Conservation (phyloP, 306 rosid genomes). For the Herpetospermum pedunculosum region DNA sequence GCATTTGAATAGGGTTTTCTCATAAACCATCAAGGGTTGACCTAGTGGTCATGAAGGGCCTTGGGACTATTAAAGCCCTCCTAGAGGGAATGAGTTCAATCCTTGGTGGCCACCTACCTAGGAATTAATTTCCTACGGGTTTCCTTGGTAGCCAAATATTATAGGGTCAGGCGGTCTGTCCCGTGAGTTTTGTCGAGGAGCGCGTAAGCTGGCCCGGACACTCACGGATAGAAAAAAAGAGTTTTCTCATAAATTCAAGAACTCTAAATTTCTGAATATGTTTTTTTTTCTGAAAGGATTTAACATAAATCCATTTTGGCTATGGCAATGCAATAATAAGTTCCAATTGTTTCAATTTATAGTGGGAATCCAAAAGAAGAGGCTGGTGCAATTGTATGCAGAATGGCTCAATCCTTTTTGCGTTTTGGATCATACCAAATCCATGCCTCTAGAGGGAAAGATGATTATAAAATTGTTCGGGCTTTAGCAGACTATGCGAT, state of each 20-base stretch:
- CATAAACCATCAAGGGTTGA: too few species aligned
- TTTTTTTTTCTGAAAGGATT: background rate
- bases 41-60: too few species aligned
- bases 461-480: conserved; percentile 65
- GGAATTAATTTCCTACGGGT: too few species aligned
- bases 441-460: conserved; percentile 74
- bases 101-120: too few species aligned
- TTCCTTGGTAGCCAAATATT: too few species aligned
- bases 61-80: too few species aligned
- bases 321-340: background rate
- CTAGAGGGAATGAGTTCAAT: too few species aligned
- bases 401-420: conserved; percentile 82
- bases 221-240: too few species aligned
- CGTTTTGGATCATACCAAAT: conserved; percentile 97
- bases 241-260: background rate
- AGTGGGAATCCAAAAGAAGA: conserved; percentile 96
- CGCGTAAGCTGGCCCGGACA: too few species aligned
- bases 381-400: conserved; percentile 88
- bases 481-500: conserved; percentile 83
- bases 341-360: conserved; percentile 9
- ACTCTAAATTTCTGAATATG: background rate
- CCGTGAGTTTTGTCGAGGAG: too few species aligned
- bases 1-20: background rate
- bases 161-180: too few species aligned
- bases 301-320: background rate